These are phyloP conservation scores for Baeospora myosura DNA, from an alignment of 1,284 basidiomycete species.

Conservation along the genomic window DNA sequence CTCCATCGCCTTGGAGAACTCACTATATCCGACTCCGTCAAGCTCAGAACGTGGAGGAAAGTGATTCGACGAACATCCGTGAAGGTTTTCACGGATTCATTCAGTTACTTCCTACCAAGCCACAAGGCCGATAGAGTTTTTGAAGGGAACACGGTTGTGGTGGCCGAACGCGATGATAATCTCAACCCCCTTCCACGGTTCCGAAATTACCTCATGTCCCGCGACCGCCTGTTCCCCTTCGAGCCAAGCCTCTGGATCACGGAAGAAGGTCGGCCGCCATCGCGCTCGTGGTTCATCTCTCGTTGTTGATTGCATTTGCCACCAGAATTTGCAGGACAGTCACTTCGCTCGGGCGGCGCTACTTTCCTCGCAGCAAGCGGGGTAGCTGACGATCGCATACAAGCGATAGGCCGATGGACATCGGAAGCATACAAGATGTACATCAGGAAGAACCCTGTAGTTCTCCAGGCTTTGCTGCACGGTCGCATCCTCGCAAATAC, in stretches of 20 bases:
- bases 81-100: neutral
- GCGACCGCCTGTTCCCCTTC: neutral
- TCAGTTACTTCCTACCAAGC: neutral
- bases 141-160: neutral
- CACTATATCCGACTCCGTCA: conserved; percentile 13
- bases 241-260: conserved; percentile 1
- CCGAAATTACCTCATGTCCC: neutral
- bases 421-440: conserved; percentile 17
- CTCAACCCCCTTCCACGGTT: neutral
- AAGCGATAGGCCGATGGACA: conserved; percentile 16
- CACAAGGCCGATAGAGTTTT: conserved; percentile 5
- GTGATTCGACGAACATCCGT: conserved; percentile 15
- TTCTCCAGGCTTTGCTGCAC: too few species aligned
- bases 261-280: neutral
- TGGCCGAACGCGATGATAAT: neutral
- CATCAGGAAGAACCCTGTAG: conserved; percentile 13
- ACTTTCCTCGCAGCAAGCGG: conserved; percentile 14
- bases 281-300: conserved; percentile 8
- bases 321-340: conserved; percentile 13
- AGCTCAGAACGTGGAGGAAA: conserved; percentile 17
- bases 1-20: conserved; percentile 27
- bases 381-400: conserved; percentile 12
- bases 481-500: too few species aligned
- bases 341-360: conserved; percentile 18
- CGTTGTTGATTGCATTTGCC: neutral